phyloP scores from a whole-genome alignment of 2,329 filamentous ascomycete genomes.

The Diaporthe australafricana region DNA sequence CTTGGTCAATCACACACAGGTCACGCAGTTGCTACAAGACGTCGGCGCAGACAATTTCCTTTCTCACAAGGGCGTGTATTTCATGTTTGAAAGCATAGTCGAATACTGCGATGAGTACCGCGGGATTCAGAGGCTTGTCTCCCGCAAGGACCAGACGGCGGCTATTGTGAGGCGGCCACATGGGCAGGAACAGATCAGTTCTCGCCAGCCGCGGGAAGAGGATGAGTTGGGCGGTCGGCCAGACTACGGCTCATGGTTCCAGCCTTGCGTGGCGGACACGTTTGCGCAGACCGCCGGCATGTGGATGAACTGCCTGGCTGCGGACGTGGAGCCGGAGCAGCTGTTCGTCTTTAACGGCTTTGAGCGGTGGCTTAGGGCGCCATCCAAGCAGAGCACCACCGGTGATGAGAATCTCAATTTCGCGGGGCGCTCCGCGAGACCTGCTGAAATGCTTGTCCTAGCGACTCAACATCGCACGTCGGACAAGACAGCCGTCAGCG shows the following conservation, averaged over 20 bases:
- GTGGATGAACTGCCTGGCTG: constrained; percentile 50
- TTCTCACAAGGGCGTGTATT: not conserved
- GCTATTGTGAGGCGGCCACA: constrained; percentile 43
- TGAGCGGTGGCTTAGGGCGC: constrained; percentile 48
- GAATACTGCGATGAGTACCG: constrained; percentile 48
- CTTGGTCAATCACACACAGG: not conserved
- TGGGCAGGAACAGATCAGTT: not conserved
- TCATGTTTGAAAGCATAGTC: constrained; percentile 49
- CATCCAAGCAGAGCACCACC: constrained; percentile 32
- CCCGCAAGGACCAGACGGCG: constrained; percentile 44
- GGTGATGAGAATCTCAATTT: not conserved
- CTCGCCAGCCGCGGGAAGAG: not conserved
- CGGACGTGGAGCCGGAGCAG: constrained; percentile 39
- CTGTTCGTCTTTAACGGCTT: constrained; percentile 49
- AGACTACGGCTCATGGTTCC: constrained; percentile 41
- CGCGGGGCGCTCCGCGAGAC: not conserved
- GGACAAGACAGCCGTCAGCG: constrained; percentile 45
- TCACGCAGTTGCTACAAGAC: not conserved
- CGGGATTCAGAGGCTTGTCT: constrained; percentile 47
- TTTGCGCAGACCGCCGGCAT: constrained; percentile 52
- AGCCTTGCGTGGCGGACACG: constrained; percentile 44
- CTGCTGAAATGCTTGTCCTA: constrained; percentile 43
- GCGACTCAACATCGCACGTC: constrained; percentile 42
- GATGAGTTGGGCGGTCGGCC: not conserved
- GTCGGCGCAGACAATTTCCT: not conserved